A percentile compares a stretch with the other conserved stretches of the same genome.
phyloP scores from a whole-genome alignment of 208 protist species.

The Trypanosoma brucei region DNA sequence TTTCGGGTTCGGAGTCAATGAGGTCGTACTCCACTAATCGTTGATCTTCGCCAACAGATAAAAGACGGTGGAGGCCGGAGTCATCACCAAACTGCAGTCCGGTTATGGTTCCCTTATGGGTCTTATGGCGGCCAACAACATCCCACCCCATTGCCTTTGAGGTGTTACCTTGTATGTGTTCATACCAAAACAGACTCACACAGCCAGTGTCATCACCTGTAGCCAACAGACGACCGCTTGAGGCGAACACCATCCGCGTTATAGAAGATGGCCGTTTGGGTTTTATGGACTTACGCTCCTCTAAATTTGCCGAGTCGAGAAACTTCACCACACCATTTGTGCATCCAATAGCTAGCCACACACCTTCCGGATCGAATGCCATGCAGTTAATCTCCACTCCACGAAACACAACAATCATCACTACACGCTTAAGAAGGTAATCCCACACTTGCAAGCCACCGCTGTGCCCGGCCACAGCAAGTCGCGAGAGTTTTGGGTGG shows the following conservation, averaged over 20 bases:
- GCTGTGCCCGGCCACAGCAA: constrained; percentile 85
- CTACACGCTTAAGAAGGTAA: constrained; percentile 61
- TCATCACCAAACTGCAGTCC: constrained; percentile 83
- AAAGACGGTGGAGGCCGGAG: constrained; percentile 49
- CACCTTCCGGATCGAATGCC: constrained; percentile 81
- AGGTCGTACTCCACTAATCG: constrained; percentile 94
- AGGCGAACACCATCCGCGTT: constrained; percentile 76
- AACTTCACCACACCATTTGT: constrained; percentile 92
- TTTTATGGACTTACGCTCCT: constrained; percentile 81
- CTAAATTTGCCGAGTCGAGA: constrained; percentile 74
- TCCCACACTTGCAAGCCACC: constrained; percentile 92
- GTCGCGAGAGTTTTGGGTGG: constrained; percentile 72
- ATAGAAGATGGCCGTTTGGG: constrained; percentile 66
- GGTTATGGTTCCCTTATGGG: constrained; percentile 86
- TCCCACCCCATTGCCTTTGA: constrained; percentile 83
- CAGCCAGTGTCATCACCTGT: constrained; percentile 67
- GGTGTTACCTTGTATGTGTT: constrained; percentile 38
- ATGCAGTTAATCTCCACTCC: constrained; percentile 77
- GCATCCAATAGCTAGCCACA: constrained; percentile 87
- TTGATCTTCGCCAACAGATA: constrained; percentile 93
- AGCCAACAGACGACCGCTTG: constrained; percentile 75
- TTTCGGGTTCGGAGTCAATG: constrained; percentile 73
- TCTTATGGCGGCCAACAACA: constrained; percentile 88
- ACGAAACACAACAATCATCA: constrained; percentile 79
- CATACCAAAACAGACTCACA: constrained; percentile 89